Conservation (phyloP, 2,329 filamentous ascomycete genomes). For the Sclerotinia glacialis region DNA sequence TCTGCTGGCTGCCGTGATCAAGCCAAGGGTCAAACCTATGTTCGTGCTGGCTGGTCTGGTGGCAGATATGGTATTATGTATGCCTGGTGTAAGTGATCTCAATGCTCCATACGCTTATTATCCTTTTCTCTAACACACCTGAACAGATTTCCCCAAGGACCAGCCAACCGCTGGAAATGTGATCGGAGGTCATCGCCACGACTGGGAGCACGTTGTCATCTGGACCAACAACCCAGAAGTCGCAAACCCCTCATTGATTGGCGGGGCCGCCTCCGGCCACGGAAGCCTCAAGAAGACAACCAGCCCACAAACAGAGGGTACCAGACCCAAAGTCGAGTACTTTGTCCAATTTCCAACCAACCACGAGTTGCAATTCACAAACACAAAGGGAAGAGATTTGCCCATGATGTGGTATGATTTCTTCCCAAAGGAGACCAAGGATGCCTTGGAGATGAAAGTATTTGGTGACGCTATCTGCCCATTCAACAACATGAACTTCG, state of each 20-base stretch:
- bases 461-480: too few relatives aligned
- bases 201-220: not conserved
- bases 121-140: not conserved
- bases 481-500: too few relatives aligned
- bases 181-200: not conserved
- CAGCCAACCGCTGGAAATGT: not conserved
- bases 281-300: not conserved
- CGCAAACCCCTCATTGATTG: not conserved
- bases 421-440: not conserved
- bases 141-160: not conserved
- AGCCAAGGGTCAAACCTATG: not conserved
- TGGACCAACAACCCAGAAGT: not conserved
- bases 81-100: not conserved
- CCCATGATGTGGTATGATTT: not conserved
- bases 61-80: constrained; percentile 2
- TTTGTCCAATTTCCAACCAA: not conserved
- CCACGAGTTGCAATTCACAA: not conserved
- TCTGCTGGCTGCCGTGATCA: not conserved
- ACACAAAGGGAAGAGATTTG: not conserved
- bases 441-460: too few relatives aligned
- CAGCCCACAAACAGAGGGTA: too few relatives aligned
- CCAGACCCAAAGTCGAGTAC: not conserved
- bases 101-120: too few relatives aligned
- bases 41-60: not conserved
- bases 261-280: not conserved